phyloP scores from a whole-genome alignment of 345 rosid genomes.

The Reutealis trisperma region DNA sequence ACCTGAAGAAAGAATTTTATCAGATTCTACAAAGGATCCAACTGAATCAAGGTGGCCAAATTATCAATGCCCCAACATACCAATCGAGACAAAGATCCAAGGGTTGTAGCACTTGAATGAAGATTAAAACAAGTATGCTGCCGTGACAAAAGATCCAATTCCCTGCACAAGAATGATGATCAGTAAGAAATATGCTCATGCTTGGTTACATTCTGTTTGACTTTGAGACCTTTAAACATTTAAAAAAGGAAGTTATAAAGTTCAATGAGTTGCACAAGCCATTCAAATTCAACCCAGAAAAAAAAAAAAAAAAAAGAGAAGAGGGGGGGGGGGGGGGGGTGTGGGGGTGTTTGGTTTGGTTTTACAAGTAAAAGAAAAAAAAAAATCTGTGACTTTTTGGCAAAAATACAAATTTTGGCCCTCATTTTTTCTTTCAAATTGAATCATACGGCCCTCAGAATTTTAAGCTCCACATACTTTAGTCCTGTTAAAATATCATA shows the following conservation, averaged over 20 bases:
- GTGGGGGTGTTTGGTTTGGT: too few species aligned
- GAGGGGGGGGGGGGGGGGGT: too few species aligned
- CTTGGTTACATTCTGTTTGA: not conserved
- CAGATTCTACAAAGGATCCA: slow-evolving; percentile 5
- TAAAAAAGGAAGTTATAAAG: not conserved
- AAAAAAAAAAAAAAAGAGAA: too few species aligned
- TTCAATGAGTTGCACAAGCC: not conserved
- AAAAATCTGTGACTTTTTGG: not conserved
- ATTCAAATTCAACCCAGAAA: not conserved
- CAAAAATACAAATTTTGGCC: not conserved
- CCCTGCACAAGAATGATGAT: slow-evolving; percentile 52
- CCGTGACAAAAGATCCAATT: slow-evolving; percentile 80
- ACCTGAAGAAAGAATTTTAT: slow-evolving; percentile 58
- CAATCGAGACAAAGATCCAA: slow-evolving; percentile 88
- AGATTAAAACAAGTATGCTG: slow-evolving; percentile 85
- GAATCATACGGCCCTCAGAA: not conserved
- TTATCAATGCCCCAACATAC: slow-evolving; percentile 39
- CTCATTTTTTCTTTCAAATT: not conserved
- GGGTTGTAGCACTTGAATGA: slow-evolving; percentile 85
- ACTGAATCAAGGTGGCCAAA: slow-evolving; percentile 11
- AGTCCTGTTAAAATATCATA: not conserved
- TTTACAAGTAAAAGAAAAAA: not conserved
- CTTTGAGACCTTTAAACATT: not conserved
- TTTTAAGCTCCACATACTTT: not conserved
- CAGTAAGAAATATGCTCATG: slow-evolving; percentile 8